Base-by-base conservation (phyloP, 2,329 filamentous ascomycete genomes). In the Colletotrichum trifolii region DNA sequence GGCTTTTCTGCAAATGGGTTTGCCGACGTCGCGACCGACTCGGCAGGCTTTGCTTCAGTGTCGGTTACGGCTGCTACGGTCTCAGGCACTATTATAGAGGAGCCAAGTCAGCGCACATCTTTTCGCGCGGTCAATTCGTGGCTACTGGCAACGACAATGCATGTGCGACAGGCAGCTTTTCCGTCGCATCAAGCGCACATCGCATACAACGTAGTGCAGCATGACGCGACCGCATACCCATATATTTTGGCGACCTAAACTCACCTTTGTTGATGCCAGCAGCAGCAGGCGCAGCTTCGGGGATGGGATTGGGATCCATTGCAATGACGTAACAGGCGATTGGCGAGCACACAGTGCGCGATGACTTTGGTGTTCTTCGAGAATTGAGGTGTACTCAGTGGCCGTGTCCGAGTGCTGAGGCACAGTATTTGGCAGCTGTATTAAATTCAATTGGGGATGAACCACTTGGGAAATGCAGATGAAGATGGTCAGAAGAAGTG, bases 311-410 rank as follows among this genome's bases (percentile, higher is more conserved):
- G 64, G 73, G 70, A 55, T 75, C 71, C 75, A 76, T 76, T 60
- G 71, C 72, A 73, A 76, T 76, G 74, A 76, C 75, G 75, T 76
- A 74, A 72, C 36, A 17, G 25, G 42, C 53, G 17, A 6, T 64
- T 43, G 11, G 35, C 25, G 12, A 42, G 53, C 63, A 62, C 62
- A 67, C 55, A 66, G 62, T 66, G 55, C 54, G 54, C 47, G 40
- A 45, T 42, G 33, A 12, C 17, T 34, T 13, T 58, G 40, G 47
- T 48, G 8, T 58, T 36, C 49, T 17, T 52, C 36, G 53, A 34
- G 13, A 36, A 39, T 46, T 17, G 17, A 52, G 54, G 39, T 17
- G 53, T 46, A 57, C 35, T 59, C 48, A 63, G 62, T 67, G 57
- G 54, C 56, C 52, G 62, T 45, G 25, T 38, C 53, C 46, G 56